Conservation (phyloP, 2,329 filamentous ascomycete genomes). For the Lachnellula arida region DNA sequence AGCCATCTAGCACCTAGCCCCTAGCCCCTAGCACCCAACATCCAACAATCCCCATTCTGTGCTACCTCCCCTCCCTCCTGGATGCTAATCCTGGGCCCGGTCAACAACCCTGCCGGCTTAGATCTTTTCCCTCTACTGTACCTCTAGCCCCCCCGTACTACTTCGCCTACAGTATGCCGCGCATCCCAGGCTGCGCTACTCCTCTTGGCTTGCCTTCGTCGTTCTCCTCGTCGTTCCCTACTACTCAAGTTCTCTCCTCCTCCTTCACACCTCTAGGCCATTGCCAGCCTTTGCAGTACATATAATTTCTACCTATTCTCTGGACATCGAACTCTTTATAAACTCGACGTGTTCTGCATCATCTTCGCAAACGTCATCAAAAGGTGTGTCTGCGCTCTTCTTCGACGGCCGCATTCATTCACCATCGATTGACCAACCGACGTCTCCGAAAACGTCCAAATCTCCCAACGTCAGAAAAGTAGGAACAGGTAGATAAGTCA, state of each 20-base stretch:
- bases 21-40: too few species aligned
- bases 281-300: slow-evolving; percentile 22
- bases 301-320: not conserved
- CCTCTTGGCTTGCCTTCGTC: slow-evolving; percentile 4
- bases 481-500: slow-evolving; percentile 29
- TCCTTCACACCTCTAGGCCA: slow-evolving; percentile 26
- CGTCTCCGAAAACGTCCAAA: not conserved
- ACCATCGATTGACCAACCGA: too few species aligned
- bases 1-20: too few species aligned
- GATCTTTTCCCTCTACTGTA: too few species aligned
- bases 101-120: too few species aligned
- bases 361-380: not conserved
- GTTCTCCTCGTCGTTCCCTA: slow-evolving; percentile 8
- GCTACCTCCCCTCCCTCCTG: too few species aligned
- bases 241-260: slow-evolving; percentile 3
- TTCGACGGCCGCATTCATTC: too few species aligned
- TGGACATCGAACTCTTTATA: not conserved
- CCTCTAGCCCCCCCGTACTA: slow-evolving; percentile 1
- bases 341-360: not conserved
- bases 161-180: not conserved
- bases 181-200: not conserved
- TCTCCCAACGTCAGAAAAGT: slow-evolving; percentile 11
- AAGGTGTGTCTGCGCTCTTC: not conserved
- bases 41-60: too few species aligned
- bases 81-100: too few species aligned